These are phyloP conservation scores for Mucor racemosus DNA, from an alignment of 371 early-diverging fungal species.

Conservation along the genomic window DNA sequence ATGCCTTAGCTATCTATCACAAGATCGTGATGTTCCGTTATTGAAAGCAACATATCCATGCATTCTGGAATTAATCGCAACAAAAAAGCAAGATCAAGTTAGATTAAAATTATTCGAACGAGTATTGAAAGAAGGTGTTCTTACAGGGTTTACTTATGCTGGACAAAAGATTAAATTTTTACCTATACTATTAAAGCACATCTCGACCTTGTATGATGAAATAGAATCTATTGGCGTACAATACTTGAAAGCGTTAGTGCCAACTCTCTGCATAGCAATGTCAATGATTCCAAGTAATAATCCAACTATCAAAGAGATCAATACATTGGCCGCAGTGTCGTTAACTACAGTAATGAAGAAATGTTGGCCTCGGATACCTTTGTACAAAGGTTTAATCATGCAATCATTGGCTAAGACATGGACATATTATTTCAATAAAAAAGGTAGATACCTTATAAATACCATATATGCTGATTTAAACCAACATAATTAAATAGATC, in stretches of 20 bases:
- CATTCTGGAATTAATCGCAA: conserved; percentile 33
- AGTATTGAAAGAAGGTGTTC: conserved; percentile 37
- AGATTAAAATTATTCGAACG: conserved; percentile 31
- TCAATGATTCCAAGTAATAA: conserved; percentile 10
- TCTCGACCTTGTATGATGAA: conserved; percentile 28
- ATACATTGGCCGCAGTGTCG: conserved; percentile 20
- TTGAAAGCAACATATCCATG: conserved; percentile 39
- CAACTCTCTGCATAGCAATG: conserved; percentile 19
- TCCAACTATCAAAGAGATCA: conserved; percentile 17
- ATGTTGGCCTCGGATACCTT: conserved; percentile 44
- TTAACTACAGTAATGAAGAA: conserved; percentile 29
- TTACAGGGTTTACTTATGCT: conserved; percentile 31
- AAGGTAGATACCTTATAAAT: conserved; percentile 9
- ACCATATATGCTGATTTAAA: neutral
- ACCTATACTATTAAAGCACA: conserved; percentile 23
- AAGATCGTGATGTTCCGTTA: conserved; percentile 31
- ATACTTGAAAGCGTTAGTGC: conserved; percentile 40
- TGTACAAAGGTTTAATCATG: conserved; percentile 30
- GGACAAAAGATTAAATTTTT: conserved; percentile 30
- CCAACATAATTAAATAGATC: conserved; percentile 11
- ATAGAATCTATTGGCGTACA: conserved; percentile 30
- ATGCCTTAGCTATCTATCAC: conserved; percentile 39
- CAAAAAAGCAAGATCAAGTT: neutral
- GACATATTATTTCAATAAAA: conserved; percentile 19
- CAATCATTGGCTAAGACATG: conserved; percentile 34